phyloP scores from a whole-genome alignment of 441 rosid genomes.

The Biscutella laevigata region DNA sequence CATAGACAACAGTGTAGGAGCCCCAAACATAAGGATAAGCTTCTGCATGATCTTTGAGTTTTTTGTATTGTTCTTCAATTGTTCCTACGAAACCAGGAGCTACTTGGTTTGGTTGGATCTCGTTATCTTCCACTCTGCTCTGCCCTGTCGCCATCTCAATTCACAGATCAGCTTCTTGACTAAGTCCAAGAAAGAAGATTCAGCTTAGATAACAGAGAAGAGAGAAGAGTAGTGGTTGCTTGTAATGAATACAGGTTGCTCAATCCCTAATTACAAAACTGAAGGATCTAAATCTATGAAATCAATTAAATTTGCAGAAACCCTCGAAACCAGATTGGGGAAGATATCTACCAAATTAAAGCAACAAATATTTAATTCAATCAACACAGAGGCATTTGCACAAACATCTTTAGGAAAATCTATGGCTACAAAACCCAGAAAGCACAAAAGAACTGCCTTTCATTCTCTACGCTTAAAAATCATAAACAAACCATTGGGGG shows the following conservation, averaged over 20 bases:
- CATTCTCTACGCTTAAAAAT: too few relatives aligned
- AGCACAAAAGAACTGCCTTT: too few relatives aligned
- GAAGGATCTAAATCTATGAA: background rate
- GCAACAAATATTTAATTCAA: too few relatives aligned
- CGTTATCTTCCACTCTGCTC: conserved; percentile 31
- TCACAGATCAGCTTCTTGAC: conserved; percentile 3
- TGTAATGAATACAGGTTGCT: background rate
- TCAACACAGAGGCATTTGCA: too few relatives aligned
- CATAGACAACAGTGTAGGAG: conserved; percentile 71
- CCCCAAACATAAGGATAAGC: conserved; percentile 91
- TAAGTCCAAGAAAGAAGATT: background rate
- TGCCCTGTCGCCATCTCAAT: conserved; percentile 44
- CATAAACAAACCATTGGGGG: too few relatives aligned
- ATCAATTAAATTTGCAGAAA: too few relatives aligned
- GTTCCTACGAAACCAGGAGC: conserved; percentile 33
- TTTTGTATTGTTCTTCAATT: conserved; percentile 48
- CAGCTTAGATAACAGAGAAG: background rate
- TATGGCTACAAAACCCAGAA: too few relatives aligned
- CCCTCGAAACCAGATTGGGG: too few relatives aligned
- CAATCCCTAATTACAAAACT: background rate
- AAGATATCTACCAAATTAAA: too few relatives aligned
- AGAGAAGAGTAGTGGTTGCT: background rate
- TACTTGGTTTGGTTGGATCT: conserved; percentile 16
- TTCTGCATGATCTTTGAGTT: conserved; percentile 72
- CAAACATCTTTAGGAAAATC: too few relatives aligned